Conservation (phyloP, 192 early-diverging fungal species). For the Backusella sp. region DNA sequence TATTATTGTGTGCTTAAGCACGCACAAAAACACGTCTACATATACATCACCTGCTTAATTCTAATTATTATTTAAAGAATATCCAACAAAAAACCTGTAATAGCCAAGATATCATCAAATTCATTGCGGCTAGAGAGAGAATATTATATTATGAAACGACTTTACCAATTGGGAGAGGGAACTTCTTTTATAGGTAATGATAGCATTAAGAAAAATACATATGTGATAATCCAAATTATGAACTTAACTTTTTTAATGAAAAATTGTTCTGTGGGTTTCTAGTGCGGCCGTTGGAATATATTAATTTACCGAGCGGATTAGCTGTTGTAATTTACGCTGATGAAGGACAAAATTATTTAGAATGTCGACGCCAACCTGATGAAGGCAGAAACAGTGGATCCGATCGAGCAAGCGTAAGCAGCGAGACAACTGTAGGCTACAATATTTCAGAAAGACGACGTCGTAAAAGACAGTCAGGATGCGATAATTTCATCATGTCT, state of each 20-base stretch:
- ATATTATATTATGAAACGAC: constrained; percentile 27
- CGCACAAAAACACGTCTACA: not conserved
- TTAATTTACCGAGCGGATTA: constrained; percentile 19
- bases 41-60: not conserved
- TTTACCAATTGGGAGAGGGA: constrained; percentile 27
- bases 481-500: not conserved
- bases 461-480: not conserved
- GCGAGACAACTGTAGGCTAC: not conserved
- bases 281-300: constrained; percentile 29
- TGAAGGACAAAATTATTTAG: constrained; percentile 23
- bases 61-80: constrained; percentile 12
- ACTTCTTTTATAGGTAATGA: constrained; percentile 28
- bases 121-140: constrained; percentile 27
- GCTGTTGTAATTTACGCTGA: constrained; percentile 28
- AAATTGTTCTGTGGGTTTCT: not conserved
- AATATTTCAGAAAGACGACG: not conserved
- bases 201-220: not conserved
- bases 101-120: constrained; percentile 30
- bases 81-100: constrained; percentile 28
- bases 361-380: constrained; percentile 12
- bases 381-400: not conserved
- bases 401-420: not conserved
- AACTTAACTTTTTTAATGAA: not conserved
- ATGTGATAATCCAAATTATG: not conserved
- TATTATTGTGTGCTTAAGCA: not conserved